A percentile compares a stretch with the other conserved stretches of the same genome.
Conservation (phyloP, 371 early-diverging fungal genomes). For the Apophysomyces variabilis region DNA sequence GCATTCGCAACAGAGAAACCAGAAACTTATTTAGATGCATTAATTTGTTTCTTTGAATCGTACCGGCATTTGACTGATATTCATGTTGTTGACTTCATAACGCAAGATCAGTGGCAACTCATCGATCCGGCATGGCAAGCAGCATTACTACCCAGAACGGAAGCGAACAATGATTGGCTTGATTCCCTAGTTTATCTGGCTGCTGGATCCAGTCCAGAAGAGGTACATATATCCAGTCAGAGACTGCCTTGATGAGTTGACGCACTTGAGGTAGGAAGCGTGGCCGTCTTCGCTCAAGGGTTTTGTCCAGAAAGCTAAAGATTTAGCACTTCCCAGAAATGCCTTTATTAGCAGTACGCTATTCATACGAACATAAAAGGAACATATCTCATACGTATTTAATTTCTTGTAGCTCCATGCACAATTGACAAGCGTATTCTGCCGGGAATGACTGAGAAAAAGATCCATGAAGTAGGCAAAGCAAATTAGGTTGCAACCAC, state of each 20-base stretch:
- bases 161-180: conserved; percentile 18
- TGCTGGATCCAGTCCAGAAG: conserved; percentile 4
- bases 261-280: conserved; percentile 5
- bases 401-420: background rate
- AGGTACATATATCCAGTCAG: background rate
- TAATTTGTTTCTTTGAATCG: conserved; percentile 31
- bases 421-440: conserved; percentile 13
- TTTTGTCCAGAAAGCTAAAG: conserved; percentile 11
- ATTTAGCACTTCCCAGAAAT: conserved; percentile 13
- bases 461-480: conserved; percentile 27
- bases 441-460: conserved; percentile 31
- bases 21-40: conserved; percentile 39
- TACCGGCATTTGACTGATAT: conserved; percentile 51
- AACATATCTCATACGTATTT: background rate
- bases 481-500: background rate
- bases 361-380: background rate
- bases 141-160: conserved; percentile 29
- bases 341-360: conserved; percentile 18
- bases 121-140: conserved; percentile 54
- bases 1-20: conserved; percentile 6
- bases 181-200: conserved; percentile 17
- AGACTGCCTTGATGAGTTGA: background rate
- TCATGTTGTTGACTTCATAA: conserved; percentile 59
- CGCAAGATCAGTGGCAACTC: conserved; percentile 49
- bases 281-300: conserved; percentile 21